Base-by-base conservation (phyloP, 2,329 filamentous ascomycete species). In the Aspergillus calidoustus region DNA sequence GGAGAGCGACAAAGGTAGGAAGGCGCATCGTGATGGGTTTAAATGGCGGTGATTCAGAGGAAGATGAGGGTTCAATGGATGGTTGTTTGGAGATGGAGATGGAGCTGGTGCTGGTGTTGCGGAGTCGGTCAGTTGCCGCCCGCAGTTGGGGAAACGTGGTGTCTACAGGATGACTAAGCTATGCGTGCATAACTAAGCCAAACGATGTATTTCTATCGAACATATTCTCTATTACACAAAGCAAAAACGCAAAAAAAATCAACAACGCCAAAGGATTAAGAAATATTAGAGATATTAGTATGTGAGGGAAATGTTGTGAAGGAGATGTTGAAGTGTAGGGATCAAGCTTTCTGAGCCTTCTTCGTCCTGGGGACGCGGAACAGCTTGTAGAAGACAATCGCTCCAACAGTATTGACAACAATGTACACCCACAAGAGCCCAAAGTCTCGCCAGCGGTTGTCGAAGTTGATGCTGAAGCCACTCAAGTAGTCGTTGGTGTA, bases 391-490 rank as follows among this genome's bases (percentile, higher is more conserved):
- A 50, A 82, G 31, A 64, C 2, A 34, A 87, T 71, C 1, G 86
- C 84, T 0, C 79, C 81, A 25, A 73, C 74, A 6, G 87, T 72
- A 68, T 89, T 88, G 70, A 88, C 86, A 5, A 77, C 69, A 56
- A 88, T 80, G 61, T 84, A 89, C 0, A 79, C 82, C 80, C 84
- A 88, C 52, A 89, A 74, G 34, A 90, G 74, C 0, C 87, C 89
- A 70, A 89, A 89, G 72, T 92, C 89, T 62, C 88, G 82, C 88
- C 89, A 92, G 17, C 87, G 78, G 17, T 90, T 77, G 13, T 59
- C 70, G 69, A 87, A 91, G 57, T 80, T 68, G 28, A 84, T 82
- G 77, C 75, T 49, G 85, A 80, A 0, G 61, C 60, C 0, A 2
- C 77, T 65, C 49, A 80, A 68, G 59, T 77, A 81, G 48, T 81